Evolutionary conservation across 345 rosid species (phyloP).

Genomic region (Durio zibethinus): DNA sequence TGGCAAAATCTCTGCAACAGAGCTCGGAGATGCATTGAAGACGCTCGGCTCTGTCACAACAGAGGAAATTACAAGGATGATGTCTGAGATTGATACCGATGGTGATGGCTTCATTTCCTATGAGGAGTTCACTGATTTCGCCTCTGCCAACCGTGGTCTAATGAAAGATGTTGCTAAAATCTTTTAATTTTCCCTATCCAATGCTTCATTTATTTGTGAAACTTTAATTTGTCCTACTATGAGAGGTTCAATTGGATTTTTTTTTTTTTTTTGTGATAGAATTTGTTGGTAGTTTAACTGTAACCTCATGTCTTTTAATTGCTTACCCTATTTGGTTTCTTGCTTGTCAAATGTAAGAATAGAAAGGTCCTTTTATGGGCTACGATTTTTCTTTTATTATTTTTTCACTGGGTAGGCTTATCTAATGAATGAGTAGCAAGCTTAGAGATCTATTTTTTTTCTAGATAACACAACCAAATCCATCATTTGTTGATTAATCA

Average conservation of each 20-base stretch:
- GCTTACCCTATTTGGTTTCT: neutral
- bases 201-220: neutral
- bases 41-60: conserved; percentile 53
- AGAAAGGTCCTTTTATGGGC: neutral
- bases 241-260: neutral
- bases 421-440: neutral
- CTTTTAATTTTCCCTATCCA: conserved; percentile 31
- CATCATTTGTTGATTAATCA: neutral
- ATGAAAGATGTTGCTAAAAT: conserved; percentile 89
- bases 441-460: neutral
- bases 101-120: conserved; percentile 85
- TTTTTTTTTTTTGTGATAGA: neutral
- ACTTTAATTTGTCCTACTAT: neutral
- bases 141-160: conserved; percentile 68
- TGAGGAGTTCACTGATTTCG: conserved; percentile 64
- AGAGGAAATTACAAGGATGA: conserved; percentile 73
- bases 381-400: too few relatives aligned
- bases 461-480: neutral
- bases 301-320: neutral
- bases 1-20: conserved; percentile 69
- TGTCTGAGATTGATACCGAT: conserved; percentile 86
- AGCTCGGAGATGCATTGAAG: conserved; percentile 76
- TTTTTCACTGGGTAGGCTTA: neutral
- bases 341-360: neutral
- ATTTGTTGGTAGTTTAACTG: neutral